These are phyloP conservation scores for Malus hybrid DNA, from an alignment of 331 rosid species.

Conservation along the genomic window DNA sequence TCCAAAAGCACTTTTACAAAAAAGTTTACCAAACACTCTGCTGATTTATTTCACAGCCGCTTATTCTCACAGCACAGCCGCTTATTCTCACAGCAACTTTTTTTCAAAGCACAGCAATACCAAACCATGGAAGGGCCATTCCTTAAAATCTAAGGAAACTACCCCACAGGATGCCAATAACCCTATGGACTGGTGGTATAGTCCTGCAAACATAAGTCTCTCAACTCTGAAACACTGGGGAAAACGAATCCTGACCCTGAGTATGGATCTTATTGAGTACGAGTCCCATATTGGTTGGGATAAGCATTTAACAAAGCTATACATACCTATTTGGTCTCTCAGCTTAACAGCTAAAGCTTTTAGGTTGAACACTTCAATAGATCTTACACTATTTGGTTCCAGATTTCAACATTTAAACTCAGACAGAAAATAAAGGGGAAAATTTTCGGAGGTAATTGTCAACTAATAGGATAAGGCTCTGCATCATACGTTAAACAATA, in stretches of 20 bases:
- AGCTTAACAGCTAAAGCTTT: not conserved
- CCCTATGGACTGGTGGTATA: not conserved
- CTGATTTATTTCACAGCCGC: too few relatives aligned
- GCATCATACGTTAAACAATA: not conserved
- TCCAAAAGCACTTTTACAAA: too few relatives aligned
- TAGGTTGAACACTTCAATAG: not conserved
- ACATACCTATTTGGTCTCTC: not conserved
- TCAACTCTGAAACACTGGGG: not conserved
- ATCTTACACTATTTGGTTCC: not conserved
- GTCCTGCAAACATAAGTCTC: not conserved
- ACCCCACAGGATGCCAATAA: not conserved
- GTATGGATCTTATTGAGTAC: not conserved
- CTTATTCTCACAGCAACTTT: too few relatives aligned
- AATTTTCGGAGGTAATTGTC: not conserved
- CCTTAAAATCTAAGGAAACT: not conserved
- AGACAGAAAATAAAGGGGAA: not conserved
- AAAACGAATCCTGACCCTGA: not conserved
- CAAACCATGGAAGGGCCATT: not conserved
- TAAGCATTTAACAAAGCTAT: not conserved
- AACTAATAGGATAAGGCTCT: not conserved
- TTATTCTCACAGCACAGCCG: too few relatives aligned
- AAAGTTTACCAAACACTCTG: too few relatives aligned
- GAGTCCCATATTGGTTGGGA: not conserved
- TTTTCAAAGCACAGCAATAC: too few relatives aligned
- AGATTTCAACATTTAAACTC: not conserved